Evolutionary conservation across 305 asterid species (phyloP).

Genomic region (Fraxinus floribunda): DNA sequence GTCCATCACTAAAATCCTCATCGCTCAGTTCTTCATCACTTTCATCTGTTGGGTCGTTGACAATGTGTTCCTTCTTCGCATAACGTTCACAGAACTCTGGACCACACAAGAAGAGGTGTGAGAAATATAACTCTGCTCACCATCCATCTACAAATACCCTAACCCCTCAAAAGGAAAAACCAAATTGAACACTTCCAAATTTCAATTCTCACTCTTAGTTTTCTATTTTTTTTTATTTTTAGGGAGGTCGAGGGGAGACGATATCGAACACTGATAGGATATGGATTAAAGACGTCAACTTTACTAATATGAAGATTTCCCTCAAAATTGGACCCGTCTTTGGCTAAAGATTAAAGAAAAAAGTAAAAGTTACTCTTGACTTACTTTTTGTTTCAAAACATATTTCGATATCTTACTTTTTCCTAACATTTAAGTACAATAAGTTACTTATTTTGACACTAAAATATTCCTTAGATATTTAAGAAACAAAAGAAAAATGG

Average conservation of each 20-base stretch:
- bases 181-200: background rate
- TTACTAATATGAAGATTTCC: background rate
- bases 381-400: background rate
- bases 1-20: constrained; percentile 53
- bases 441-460: background rate
- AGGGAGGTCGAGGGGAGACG: background rate
- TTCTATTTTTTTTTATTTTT: background rate
- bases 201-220: background rate
- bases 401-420: background rate
- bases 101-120: background rate
- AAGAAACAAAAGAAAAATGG: background rate
- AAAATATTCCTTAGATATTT: background rate
- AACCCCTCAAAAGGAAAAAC: background rate
- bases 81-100: constrained; percentile 85
- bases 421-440: background rate
- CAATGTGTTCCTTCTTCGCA: constrained; percentile 68
- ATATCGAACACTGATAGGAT: background rate
- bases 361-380: background rate
- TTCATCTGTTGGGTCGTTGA: constrained; percentile 43
- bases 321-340: background rate
- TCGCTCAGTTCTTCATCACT: constrained; percentile 63
- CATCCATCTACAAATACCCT: background rate
- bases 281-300: background rate
- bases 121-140: background rate
- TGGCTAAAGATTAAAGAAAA: background rate